phyloP scores from a whole-genome alignment of 257 asterid species.

The Solanum paucissectum region DNA sequence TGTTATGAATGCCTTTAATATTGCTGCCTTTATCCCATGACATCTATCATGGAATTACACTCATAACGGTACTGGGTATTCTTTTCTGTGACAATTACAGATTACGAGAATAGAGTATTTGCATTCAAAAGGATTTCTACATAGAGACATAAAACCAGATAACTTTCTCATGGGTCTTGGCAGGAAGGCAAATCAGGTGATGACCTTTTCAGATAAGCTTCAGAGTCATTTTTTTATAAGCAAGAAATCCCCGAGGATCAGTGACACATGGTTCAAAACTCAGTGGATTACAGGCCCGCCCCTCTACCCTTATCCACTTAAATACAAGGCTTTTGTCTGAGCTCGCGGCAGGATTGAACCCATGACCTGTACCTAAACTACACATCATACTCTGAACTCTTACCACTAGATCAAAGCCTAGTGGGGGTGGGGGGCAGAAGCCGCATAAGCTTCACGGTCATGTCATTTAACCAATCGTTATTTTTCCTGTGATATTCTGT shows the following conservation, averaged over 20 bases:
- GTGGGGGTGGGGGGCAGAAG: neutral
- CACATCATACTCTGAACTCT: neutral
- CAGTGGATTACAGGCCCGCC: neutral
- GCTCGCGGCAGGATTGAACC: neutral
- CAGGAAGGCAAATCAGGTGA: conserved; percentile 36
- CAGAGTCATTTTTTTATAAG: neutral
- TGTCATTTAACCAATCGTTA: neutral
- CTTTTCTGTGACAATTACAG: conserved; percentile 2
- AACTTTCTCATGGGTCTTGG: conserved; percentile 45
- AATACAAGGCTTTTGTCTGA: neutral
- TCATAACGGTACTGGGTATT: neutral
- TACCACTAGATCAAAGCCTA: neutral
- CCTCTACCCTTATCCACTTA: neutral
- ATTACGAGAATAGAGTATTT: conserved; percentile 32
- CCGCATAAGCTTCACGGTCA: neutral
- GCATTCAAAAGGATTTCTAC: conserved; percentile 37
- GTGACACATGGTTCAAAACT: neutral
- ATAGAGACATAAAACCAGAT: conserved; percentile 37
- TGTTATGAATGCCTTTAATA: too few relatives aligned
- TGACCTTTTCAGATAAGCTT: neutral
- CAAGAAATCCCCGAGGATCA: neutral
- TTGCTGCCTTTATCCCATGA: neutral
- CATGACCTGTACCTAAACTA: neutral
- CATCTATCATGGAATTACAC: neutral
- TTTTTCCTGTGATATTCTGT: neutral